Percentiles rank a stretch among this genome's conserved stretches.
Evolutionary conservation across 176 grass and related monocot species (phyloP).

Genomic region (Triticum urartu): DNA sequence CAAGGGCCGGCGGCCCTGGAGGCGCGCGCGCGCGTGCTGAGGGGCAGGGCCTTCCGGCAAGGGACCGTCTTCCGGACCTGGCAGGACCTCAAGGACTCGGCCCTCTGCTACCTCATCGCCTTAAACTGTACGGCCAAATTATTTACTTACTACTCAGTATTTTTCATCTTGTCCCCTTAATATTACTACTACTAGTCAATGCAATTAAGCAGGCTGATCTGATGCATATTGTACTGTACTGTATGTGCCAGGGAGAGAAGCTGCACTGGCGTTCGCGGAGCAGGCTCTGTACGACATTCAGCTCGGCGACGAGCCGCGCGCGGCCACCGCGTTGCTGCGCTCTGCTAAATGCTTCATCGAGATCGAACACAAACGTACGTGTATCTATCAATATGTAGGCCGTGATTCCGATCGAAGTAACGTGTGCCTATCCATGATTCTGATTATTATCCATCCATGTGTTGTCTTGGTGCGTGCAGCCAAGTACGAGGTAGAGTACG

Average conservation of each 20-base stretch:
- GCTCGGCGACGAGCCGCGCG: not conserved
- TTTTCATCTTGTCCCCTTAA: too few species aligned
- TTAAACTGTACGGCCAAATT: not conserved
- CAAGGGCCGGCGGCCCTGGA: not conserved
- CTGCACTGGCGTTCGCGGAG: not conserved
- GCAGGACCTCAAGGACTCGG: not conserved
- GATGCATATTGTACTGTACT: too few species aligned
- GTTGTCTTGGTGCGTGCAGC: too few species aligned
- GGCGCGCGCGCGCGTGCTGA: not conserved
- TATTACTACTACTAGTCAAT: too few species aligned
- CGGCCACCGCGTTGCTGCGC: not conserved
- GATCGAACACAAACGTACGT: not conserved
- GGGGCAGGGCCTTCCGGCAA: not conserved
- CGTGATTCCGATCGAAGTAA: too few species aligned
- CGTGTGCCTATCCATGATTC: too few species aligned
- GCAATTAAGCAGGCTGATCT: too few species aligned
- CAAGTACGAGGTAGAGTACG: not conserved
- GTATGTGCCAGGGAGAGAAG: not conserved
- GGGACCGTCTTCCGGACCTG: not conserved
- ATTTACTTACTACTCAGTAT: too few species aligned
- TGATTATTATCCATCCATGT: too few species aligned
- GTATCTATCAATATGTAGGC: too few species aligned
- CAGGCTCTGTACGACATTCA: not conserved
- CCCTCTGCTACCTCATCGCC: conserved; percentile 1
- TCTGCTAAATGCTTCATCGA: not conserved